phyloP scores from a whole-genome alignment of 2,329 filamentous ascomycete species.

The Penicillium brevicompactum region DNA sequence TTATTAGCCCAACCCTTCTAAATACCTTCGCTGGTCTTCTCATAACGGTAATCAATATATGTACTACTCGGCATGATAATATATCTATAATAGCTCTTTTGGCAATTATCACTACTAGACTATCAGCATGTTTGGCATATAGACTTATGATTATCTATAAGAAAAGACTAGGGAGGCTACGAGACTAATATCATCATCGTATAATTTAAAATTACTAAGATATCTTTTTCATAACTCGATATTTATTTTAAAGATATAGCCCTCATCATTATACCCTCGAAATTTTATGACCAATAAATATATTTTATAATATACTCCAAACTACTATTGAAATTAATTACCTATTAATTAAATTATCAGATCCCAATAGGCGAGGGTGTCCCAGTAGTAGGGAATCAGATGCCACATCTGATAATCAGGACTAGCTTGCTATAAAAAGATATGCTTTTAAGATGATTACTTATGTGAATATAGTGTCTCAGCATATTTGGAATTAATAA shows the following conservation, averaged over 20 bases:
- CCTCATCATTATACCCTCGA: no score
- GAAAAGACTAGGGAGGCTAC: slow-evolving; percentile 29
- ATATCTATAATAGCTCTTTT: slow-evolving; percentile 48
- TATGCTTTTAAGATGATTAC: neutral
- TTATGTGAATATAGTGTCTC: neutral
- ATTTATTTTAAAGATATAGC: no score
- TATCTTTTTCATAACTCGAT: no score
- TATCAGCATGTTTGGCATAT: slow-evolving; percentile 8
- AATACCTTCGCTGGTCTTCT: slow-evolving; percentile 55
- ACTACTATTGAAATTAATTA: no score
- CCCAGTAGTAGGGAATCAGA: neutral
- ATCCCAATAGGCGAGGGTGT: neutral
- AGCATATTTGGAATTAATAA: neutral
- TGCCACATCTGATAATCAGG: neutral
- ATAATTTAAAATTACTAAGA: no score
- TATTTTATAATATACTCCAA: no score
- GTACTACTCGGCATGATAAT: slow-evolving; percentile 49
- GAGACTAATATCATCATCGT: neutral
- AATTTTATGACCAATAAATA: no score
- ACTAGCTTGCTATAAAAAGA: neutral
- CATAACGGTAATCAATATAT: slow-evolving; percentile 53
- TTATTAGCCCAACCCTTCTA: slow-evolving; percentile 37
- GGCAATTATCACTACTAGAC: slow-evolving; percentile 38
- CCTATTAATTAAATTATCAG: neutral
- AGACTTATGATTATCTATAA: no score